A percentile compares a stretch with the other conserved stretches of the same genome.
These are phyloP conservation scores for Pythium phragmitis DNA, from an alignment of 352 stramenopile genomes.

Conservation along the genomic window DNA sequence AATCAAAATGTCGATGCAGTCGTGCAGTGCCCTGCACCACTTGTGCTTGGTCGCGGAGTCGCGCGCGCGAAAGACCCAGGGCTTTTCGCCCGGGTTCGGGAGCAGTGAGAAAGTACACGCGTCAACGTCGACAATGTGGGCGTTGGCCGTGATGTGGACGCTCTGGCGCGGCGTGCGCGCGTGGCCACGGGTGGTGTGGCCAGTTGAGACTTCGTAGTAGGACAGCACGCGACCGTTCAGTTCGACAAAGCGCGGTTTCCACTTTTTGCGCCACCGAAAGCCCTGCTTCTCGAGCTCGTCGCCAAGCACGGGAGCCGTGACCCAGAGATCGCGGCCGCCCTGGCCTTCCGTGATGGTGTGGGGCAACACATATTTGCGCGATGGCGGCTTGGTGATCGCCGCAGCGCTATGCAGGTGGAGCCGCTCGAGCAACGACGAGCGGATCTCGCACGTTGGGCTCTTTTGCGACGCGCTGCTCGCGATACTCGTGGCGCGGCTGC, in stretches of 20 bases:
- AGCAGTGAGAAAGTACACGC: constrained; percentile 52
- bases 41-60: constrained; percentile 52
- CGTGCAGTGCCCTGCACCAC: constrained; percentile 63
- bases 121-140: constrained; percentile 51
- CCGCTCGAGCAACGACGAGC: constrained; percentile 19
- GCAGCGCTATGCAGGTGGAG: constrained; percentile 16
- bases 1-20: constrained; percentile 77
- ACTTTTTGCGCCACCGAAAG: constrained; percentile 80
- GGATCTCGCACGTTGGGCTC: constrained; percentile 7
- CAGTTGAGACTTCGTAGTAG: constrained; percentile 53
- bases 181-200: constrained; percentile 12
- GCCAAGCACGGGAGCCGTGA: constrained; percentile 68
- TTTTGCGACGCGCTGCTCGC: constrained; percentile 16
- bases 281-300: constrained; percentile 72
- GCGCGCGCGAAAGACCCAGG: constrained; percentile 57
- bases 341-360: constrained; percentile 80
- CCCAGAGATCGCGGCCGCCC: constrained; percentile 67
- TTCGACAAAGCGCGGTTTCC: constrained; percentile 71
- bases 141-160: constrained; percentile 63
- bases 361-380: constrained; percentile 41
- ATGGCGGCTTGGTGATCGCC: constrained; percentile 18
- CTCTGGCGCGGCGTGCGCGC: constrained; percentile 37
- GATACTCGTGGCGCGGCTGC: constrained; percentile 25
- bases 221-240: constrained; percentile 69
- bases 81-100: constrained; percentile 46